These are phyloP conservation scores for Crucibulum laeve DNA, from an alignment of 768 basidiomycete species.

Conservation along the genomic window DNA sequence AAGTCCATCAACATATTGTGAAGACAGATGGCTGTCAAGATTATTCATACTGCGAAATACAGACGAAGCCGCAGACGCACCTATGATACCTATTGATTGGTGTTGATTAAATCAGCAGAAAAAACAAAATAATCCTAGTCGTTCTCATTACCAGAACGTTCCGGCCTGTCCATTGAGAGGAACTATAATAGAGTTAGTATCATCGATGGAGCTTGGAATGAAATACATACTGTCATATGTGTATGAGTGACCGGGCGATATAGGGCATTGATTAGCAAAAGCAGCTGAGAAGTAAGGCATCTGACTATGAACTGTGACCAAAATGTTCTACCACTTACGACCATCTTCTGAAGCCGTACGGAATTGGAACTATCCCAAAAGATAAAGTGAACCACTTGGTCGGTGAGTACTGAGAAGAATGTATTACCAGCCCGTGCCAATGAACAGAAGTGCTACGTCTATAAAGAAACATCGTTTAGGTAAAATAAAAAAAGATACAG, in stretches of 20 bases:
- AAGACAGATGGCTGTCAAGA: constrained; percentile 13
- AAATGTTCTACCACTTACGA: background rate
- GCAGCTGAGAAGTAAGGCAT: background rate
- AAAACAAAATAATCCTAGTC: background rate
- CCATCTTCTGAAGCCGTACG: background rate
- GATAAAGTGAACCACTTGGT: background rate
- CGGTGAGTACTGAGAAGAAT: background rate
- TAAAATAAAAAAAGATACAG: fast-evolving
- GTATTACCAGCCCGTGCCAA: background rate
- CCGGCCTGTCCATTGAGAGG: background rate
- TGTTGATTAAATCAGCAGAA: background rate
- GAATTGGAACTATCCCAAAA: background rate
- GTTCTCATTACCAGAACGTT: background rate
- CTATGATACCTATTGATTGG: background rate
- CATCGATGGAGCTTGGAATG: background rate
- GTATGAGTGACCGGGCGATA: background rate
- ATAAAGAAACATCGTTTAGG: background rate
- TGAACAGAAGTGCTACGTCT: background rate
- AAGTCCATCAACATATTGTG: constrained; percentile 16
- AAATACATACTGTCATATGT: background rate
- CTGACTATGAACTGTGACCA: background rate
- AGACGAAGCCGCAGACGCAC: background rate
- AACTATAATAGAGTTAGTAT: background rate
- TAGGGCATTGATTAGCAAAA: background rate
- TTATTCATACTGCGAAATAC: background rate